phyloP scores from a whole-genome alignment of 495 filamentous ascomycete species.

The Lasiosphaeria hispida region DNA sequence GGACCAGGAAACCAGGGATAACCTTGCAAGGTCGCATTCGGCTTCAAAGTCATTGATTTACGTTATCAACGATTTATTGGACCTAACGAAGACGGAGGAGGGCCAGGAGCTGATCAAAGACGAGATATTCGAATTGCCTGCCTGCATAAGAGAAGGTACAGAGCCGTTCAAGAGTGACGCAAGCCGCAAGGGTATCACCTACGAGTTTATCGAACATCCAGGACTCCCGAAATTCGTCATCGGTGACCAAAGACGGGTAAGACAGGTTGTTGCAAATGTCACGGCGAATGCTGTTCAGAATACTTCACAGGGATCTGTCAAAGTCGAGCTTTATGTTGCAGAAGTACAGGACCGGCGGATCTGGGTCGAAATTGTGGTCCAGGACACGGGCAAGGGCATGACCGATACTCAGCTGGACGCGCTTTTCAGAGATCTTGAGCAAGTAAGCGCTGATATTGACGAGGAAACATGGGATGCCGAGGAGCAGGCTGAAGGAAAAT shows the following conservation, averaged over 20 bases:
- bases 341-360: conserved; percentile 44
- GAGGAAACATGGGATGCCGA: conserved; percentile 35
- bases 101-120: conserved; percentile 78
- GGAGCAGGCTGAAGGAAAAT: conserved; percentile 31
- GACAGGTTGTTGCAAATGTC: conserved; percentile 79
- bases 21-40: conserved; percentile 81
- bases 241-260: conserved; percentile 75
- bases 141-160: conserved; percentile 72
- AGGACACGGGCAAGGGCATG: conserved; percentile 85
- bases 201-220: conserved; percentile 63
- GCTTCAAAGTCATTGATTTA: conserved; percentile 96
- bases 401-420: conserved; percentile 65
- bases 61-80: conserved; percentile 92
- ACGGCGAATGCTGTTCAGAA: conserved; percentile 85
- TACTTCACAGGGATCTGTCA: conserved; percentile 67
- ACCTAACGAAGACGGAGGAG: conserved; percentile 86
- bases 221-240: conserved; percentile 69
- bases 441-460: conserved; percentile 64
- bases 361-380: conserved; percentile 67
- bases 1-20: conserved; percentile 82
- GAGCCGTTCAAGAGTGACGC: conserved; percentile 72
- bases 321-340: conserved; percentile 63
- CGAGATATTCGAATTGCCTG: conserved; percentile 71
- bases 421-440: conserved; percentile 84
- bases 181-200: conserved; percentile 69